Percentiles rank a stretch among this genome's conserved stretches.
phyloP scores from a whole-genome alignment of 169 alveolate genomes.

The Babesia gibsoni region DNA sequence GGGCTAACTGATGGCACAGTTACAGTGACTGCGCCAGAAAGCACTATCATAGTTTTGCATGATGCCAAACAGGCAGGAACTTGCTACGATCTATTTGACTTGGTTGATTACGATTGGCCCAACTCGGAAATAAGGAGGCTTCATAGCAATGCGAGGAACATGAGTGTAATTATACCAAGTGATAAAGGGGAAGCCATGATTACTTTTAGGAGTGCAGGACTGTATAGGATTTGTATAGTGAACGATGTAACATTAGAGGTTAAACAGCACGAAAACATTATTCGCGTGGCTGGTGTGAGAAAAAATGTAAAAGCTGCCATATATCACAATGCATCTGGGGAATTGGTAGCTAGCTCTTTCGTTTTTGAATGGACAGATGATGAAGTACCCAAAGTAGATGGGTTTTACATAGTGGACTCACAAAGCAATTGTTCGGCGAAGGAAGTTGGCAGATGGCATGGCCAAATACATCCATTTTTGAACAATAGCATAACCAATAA shows the following conservation, averaged over 20 bases:
- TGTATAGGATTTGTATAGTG: conserved; percentile 15
- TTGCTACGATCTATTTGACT: conserved; percentile 29
- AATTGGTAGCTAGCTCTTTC: not conserved
- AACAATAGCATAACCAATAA: not conserved
- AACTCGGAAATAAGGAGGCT: not conserved
- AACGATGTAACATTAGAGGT: not conserved
- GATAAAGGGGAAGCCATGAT: not conserved
- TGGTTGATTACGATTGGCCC: conserved; percentile 6
- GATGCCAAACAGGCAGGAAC: not conserved
- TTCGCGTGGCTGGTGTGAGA: conserved; percentile 19
- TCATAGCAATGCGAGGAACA: conserved; percentile 1
- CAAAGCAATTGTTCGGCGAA: conserved; percentile 2
- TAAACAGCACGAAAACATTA: not conserved
- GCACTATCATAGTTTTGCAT: not conserved
- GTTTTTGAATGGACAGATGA: conserved; percentile 1
- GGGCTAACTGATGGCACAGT: not conserved
- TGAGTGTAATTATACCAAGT: not conserved
- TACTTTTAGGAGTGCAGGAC: not conserved
- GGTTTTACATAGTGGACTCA: conserved; percentile 9
- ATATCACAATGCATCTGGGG: conserved; percentile 3
- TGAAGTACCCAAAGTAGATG: not conserved
- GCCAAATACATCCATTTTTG: conserved; percentile 3
- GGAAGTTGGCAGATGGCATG: conserved; percentile 31
- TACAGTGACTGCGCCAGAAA: not conserved
- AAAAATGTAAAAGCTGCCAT: conserved; percentile 18